Evolutionary conservation across 331 rosid species (phyloP), one percentile per base, ranked within the genome.

Genomic region (Acacia concinna): DNA sequence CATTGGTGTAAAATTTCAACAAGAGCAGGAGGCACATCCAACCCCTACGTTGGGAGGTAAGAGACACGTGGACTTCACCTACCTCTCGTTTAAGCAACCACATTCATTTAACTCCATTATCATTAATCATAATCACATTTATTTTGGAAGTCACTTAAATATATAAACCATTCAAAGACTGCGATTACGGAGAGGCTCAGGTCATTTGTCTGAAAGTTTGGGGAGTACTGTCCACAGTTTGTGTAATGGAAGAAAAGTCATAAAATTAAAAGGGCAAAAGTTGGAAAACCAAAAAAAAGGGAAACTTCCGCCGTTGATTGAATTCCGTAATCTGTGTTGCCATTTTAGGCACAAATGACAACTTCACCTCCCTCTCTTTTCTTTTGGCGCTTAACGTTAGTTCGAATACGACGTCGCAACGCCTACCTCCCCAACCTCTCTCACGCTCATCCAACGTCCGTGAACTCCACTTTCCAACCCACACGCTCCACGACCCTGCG

Each of bases 401-500:
- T 64, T 25, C 32, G 65, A 60, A 69, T 27, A 69, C 67, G 68
- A 46, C 74, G 31, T n/a, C 46, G 41, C 65, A 14, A 37, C 32
- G 15, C 27, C 38, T 47, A 5, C 12, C 6, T 5, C 12, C 8
- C 12, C 38, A 12, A 14, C 6, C 38, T 6, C 20, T 4, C 18
- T 10, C 86, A 78, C 86, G 77, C 83, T 5, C 46, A 1, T 1
- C 18, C 2, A 28, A 2, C 51, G 4, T 57, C 54, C 52, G 74
- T 74, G 1, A 3, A 1, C 0, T 2, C 52, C 63, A 28, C 77
- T 7, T 20, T 21, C 66, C 56, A 12, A 74, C 68, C 74, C 35
- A 1, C n/a, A 35, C 43, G 43, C 21, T 20, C 10, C 54, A 47
- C 0, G 46, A 2, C 13, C 4, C 2, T 5, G 57, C n/a, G 0